These are phyloP conservation scores for Leishmania arabica DNA, from an alignment of 208 protist species.

Conservation along the genomic window DNA sequence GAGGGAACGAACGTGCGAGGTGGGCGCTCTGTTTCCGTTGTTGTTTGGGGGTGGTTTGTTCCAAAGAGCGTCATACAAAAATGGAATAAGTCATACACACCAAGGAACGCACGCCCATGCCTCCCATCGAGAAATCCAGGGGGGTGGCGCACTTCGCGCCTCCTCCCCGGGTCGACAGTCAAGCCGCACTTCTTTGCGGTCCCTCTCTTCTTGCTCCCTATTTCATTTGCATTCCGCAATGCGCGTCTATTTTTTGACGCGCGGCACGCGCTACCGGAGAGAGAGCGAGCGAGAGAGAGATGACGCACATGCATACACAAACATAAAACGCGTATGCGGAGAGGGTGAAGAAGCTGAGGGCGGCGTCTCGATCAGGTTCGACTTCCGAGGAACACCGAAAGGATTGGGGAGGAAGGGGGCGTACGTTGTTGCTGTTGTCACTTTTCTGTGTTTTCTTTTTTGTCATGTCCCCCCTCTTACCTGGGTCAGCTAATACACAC, in stretches of 20 bases:
- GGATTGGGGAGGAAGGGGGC: background rate
- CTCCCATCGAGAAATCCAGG: too few species aligned
- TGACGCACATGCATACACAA: background rate
- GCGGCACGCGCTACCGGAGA: background rate
- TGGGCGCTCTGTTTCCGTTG: background rate
- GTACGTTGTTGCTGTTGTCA: background rate
- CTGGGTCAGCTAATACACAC: slow-evolving; percentile 90
- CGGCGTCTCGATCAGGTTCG: background rate
- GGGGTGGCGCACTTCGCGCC: background rate
- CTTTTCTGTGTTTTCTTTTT: background rate
- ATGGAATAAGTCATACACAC: background rate
- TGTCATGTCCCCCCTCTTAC: slow-evolving; percentile 37
- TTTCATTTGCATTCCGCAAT: background rate
- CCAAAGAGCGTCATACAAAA: slow-evolving; percentile 10
- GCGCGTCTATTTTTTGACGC: background rate
- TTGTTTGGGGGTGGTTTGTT: background rate
- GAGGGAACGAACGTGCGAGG: background rate
- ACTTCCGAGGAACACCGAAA: background rate
- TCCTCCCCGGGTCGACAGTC: background rate
- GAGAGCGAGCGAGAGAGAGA: background rate
- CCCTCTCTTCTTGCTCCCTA: background rate
- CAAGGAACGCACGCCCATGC: background rate
- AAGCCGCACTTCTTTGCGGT: background rate
- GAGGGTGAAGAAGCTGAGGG: background rate
- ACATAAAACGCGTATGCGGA: background rate